phyloP scores from a whole-genome alignment of 768 basidiomycete genomes.

The Podaxis carcinomalis region DNA sequence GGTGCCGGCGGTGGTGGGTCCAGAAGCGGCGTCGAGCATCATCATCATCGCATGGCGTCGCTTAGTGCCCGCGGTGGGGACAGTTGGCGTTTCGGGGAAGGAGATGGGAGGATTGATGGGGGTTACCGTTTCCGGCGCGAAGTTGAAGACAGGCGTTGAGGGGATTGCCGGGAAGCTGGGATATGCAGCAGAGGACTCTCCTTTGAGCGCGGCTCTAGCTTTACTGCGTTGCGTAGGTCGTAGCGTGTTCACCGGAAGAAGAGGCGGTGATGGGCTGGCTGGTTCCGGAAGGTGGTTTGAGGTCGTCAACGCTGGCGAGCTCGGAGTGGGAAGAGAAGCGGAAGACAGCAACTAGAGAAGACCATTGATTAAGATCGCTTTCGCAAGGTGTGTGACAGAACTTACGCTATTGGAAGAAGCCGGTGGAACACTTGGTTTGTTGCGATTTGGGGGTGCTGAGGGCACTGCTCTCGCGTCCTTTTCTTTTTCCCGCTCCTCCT shows the following conservation, averaged over 20 bases:
- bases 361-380: background rate
- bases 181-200: constrained; percentile 18
- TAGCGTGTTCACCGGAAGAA: constrained; percentile 18
- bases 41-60: constrained; percentile 78
- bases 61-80: constrained; percentile 57
- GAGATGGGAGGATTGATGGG: constrained; percentile 18
- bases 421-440: constrained; percentile 2
- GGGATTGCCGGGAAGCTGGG: constrained; percentile 17
- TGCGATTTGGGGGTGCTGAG: constrained; percentile 12
- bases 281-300: constrained; percentile 21
- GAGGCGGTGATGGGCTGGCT: constrained; percentile 31
- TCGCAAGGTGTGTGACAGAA: background rate
- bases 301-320: constrained; percentile 3
- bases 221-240: constrained; percentile 20
- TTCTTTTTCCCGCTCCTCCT: constrained; percentile 65
- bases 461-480: constrained; percentile 31
- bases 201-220: constrained; percentile 4
- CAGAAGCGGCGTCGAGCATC: constrained; percentile 55
- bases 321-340: constrained; percentile 9
- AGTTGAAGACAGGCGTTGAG: constrained; percentile 18
- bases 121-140: constrained; percentile 17
- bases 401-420: constrained; percentile 1
- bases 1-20: constrained; percentile 32
- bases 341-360: background rate
- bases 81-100: constrained; percentile 35